A percentile compares a stretch with the other conserved stretches of the same genome.
phyloP scores from a whole-genome alignment of 208 protist species.

The Borovskyia barvae region DNA sequence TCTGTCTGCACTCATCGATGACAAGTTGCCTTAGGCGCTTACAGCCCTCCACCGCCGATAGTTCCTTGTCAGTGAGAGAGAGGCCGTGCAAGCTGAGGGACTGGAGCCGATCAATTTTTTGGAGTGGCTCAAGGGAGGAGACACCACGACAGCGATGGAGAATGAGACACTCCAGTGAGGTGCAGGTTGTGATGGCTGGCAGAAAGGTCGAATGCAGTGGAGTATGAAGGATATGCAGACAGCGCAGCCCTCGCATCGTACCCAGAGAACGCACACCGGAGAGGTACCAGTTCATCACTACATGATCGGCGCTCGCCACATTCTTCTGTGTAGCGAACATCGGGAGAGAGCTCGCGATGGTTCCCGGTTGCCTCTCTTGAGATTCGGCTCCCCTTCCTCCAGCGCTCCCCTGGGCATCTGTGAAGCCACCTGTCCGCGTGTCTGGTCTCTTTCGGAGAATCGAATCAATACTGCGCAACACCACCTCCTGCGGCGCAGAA shows the following conservation, averaged over 20 bases:
- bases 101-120: slow-evolving; percentile 34
- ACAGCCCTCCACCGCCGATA: slow-evolving; percentile 37
- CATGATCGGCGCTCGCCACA: not conserved
- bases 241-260: slow-evolving; percentile 49
- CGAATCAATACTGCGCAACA: slow-evolving; percentile 56
- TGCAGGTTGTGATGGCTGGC: slow-evolving; percentile 37
- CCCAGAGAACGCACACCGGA: slow-evolving; percentile 56
- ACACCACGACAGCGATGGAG: slow-evolving; percentile 60
- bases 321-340: not conserved
- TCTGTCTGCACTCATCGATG: slow-evolving; percentile 68
- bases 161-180: slow-evolving; percentile 57
- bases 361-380: not conserved
- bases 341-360: not conserved
- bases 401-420: not conserved
- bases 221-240: slow-evolving; percentile 55
- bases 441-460: slow-evolving; percentile 54
- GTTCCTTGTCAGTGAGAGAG: slow-evolving; percentile 57
- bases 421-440: not conserved
- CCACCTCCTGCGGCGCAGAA: slow-evolving; percentile 48
- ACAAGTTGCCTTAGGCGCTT: slow-evolving; percentile 41
- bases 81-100: slow-evolving; percentile 48
- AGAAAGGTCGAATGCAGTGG: slow-evolving; percentile 57
- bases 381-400: not conserved
- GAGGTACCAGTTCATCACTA: slow-evolving; percentile 60
- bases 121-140: slow-evolving; percentile 49